phyloP scores from a whole-genome alignment of 2,329 filamentous ascomycete species.

The Alternaria angustiovoidea region DNA sequence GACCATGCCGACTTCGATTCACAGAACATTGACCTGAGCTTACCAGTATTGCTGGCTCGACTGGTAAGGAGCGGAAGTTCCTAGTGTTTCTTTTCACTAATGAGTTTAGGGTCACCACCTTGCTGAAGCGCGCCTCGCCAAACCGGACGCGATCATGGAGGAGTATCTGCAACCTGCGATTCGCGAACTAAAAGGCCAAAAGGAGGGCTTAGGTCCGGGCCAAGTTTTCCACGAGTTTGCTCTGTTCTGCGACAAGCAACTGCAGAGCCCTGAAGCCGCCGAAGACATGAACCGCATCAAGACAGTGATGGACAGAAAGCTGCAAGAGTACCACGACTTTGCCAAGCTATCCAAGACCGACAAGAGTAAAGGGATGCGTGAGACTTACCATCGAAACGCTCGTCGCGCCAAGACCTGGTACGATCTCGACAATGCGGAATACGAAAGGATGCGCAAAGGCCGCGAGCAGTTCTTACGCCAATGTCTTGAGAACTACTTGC shows the following conservation, averaged over 20 bases:
- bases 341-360: conserved; percentile 64
- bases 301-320: conserved; percentile 80
- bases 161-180: conserved; percentile 87
- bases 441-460: conserved; percentile 77
- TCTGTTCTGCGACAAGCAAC: conserved; percentile 90
- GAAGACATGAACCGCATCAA: conserved; percentile 85
- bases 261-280: conserved; percentile 83
- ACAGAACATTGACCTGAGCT: conserved; percentile 38
- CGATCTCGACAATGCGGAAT: conserved; percentile 87
- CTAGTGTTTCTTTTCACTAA: conserved; percentile 18
- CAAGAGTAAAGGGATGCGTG: conserved; percentile 57
- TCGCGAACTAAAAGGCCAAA: conserved; percentile 75
- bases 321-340: conserved; percentile 79
- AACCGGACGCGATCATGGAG: conserved; percentile 87
- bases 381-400: conserved; percentile 64
- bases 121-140: conserved; percentile 88
- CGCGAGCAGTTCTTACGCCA: conserved; percentile 85
- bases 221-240: conserved; percentile 95
- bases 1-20: conserved; percentile 43
- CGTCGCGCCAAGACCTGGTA: conserved; percentile 86
- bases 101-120: conserved; percentile 75
- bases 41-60: conserved; percentile 80
- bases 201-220: conserved; percentile 76
- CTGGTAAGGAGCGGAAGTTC: conserved; percentile 59
- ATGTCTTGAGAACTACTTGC: conserved; percentile 91